Evolutionary conservation across 441 rosid species (phyloP), one percentile per base, ranked within the genome.

Genomic region (Pelargonium fulgidum): DNA sequence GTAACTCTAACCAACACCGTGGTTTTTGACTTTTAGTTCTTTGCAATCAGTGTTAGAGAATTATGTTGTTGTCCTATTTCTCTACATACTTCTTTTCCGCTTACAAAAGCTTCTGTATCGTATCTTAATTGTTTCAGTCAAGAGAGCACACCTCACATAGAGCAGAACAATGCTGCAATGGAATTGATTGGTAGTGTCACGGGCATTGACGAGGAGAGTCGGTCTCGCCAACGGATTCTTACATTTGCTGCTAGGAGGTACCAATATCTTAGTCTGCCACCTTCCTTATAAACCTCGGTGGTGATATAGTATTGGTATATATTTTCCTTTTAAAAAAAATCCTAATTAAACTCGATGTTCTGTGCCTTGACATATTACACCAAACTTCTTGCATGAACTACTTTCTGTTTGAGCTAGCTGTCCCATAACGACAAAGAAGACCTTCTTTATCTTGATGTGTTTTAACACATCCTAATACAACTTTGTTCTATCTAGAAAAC

Each of bases 161-260:
- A 86, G 62, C 92, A 88, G 79, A 86, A 82, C 74, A 86, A 79
- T 86, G 85, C 94, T 65, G 87, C 97, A 0, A 90, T 92, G 89
- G 94, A 94, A 77, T 81, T 92, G 88, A 94, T 94, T 64, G 86
- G 84, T 75, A 89, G 91, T 72, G 89, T 90, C 47, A 88, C 87
- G 26, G 93, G 90, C 72, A 77, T 79, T 73, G 96, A 94, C 67
- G 99, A 94, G 77, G 98, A 92, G 77, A 98, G 98, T 63, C 86
- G 94, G 59, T 94, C 99, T 67, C 97, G 98, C 67, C 99, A 94
- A 74, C 87, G 94, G 62, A 89, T 94, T 85, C 97, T 94, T 70
- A 83, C 93, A n/a, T 94, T 89, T 80, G 99, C 99, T 70, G 99
- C 99, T 68, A 87, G 87, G 76, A 94, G 97, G 98, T 94, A 81